A percentile compares a stretch with the other conserved stretches of the same genome.
Evolutionary conservation across 2,329 filamentous ascomycete genomes (phyloP).

Genomic region (Colletotrichum costaricense): DNA sequence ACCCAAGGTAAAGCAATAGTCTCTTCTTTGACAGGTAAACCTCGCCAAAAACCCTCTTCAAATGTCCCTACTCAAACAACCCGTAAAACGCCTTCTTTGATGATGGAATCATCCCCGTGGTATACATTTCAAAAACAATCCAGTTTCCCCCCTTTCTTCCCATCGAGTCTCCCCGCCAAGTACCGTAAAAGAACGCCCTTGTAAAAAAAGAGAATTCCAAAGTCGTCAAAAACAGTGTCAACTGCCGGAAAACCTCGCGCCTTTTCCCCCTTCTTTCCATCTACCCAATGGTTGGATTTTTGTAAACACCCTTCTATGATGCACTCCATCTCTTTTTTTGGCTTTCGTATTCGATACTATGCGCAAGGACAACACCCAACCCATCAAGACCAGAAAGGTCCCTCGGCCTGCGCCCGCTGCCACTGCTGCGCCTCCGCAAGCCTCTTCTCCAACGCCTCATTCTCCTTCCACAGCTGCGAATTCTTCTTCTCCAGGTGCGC

Average conservation of each 20-base stretch:
- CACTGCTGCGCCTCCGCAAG: slow-evolving; percentile 32
- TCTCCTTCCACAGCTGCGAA: slow-evolving; percentile 45
- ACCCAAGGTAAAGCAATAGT: too few relatives aligned
- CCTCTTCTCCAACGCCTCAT: slow-evolving; percentile 45
- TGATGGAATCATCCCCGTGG: not conserved
- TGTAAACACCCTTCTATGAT: not conserved
- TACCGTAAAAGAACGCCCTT: not conserved
- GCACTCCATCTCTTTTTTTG: not conserved
- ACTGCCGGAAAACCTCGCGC: not conserved
- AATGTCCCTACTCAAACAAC: not conserved
- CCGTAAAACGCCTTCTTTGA: not conserved
- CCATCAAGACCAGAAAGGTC: slow-evolving; percentile 13
- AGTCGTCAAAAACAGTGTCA: not conserved
- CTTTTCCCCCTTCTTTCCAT: not conserved
- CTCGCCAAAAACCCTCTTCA: not conserved
- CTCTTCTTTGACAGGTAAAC: not conserved
- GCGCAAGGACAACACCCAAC: not conserved
- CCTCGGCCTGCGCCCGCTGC: slow-evolving; percentile 27
- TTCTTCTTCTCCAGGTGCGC: slow-evolving; percentile 50
- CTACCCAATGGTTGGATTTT: not conserved
- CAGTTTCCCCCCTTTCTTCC: not conserved
- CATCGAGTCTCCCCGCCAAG: not conserved
- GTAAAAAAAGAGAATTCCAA: not conserved
- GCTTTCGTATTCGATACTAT: not conserved
- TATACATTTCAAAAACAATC: not conserved